Base-by-base conservation (phyloP, 1,284 basidiomycete species). In the Ceratobasidium sp. region DNA sequence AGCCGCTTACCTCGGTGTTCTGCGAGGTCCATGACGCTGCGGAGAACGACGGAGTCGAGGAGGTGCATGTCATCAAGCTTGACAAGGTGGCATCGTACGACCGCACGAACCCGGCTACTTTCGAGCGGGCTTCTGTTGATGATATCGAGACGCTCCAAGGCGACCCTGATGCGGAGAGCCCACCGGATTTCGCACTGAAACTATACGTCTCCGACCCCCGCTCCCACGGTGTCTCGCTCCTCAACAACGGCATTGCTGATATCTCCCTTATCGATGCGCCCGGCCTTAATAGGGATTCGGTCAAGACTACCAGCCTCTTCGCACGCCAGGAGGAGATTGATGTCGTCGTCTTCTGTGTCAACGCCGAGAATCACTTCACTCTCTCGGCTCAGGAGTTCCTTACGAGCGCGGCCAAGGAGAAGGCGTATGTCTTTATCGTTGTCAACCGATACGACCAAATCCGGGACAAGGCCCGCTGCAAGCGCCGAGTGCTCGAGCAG, bases 221-320 rank as follows among this genome's bases (percentile, higher is more conserved):
- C 64, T 86, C 91, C 8, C 86, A 90, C 7, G 88, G 91, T 56
- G 90, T 93, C 78, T 97, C 95, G 5, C 90, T 98, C 63, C 88
- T 98, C 75, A 96, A 95, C 85, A 99, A 99, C 82, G 97, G 96
- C 75, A 91, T 97, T 73, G 95, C 98, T 80, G 95, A 98, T 82
- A 99, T 99, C 80, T 97, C 97, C 11, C 93, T 99, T 79, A 99
- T 99, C 82, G 98, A 99, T 80, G 97, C 97, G 0, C 98, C 98
- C 1, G 98, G 98, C 76, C 90, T 99, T 65, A 99, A 99, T 84
- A 91, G 96, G 74, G 98, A 99, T 83, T 96, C 92, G 75, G 84
- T 97, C 80, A 95, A 98, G 86, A 99, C 98, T 0, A 99, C 97
- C 1, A 95, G 96, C 8, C 87, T 99, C 60, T 99, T 99, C 81